Base-by-base conservation (phyloP, 768 basidiomycete genomes). In the Naganishia onofrii region DNA sequence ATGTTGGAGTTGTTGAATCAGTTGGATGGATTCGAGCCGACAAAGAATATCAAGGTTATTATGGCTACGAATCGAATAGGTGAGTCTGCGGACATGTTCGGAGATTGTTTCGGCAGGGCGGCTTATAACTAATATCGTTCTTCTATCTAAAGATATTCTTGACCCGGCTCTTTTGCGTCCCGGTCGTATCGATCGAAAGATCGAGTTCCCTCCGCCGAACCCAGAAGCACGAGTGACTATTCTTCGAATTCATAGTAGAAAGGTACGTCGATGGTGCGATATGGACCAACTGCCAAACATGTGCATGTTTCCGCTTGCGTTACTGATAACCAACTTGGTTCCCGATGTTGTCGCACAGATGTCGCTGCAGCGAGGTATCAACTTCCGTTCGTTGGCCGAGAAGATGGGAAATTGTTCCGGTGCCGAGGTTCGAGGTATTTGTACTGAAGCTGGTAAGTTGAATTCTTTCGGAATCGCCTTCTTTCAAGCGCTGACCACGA, bases 321-420 rank as follows among this genome's bases (percentile, higher is more conserved):
- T 17, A 42, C 42, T 42, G 60, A 29, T 56, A 31, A 34, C 38
- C 31, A n/a, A n/a, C n/a, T n/a, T n/a, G n/a, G n/a, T n/a, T 2
- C 3, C 23, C 21, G 72, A 92, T 91, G 98, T 97, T 5, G 94
- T 96, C 93, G 0, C 84, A 28, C 72, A 93, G 91, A 99, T 98
- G 95, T 97, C 93, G 0, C 84, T 98, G 34, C 95, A 98, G 83
- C 87, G 95, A 70, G 94, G 94, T 1, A 99, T 99, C 82, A 93
- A 99, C 83, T 85, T 97, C n/a, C 90, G 92, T 19, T 88, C 89
- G 1, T 84, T 99, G 2, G 95, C 95, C 0, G 95, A 98, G 81
- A 98, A 99, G 85, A 99, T 98, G 95, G 95, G 95, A 0, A 92
- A 96, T 78, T 97, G 95, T 79, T 95, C 92, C 1, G 95, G 95